phyloP scores from a whole-genome alignment of 2,329 filamentous ascomycete species.

The Decorospora gaudefroyi region DNA sequence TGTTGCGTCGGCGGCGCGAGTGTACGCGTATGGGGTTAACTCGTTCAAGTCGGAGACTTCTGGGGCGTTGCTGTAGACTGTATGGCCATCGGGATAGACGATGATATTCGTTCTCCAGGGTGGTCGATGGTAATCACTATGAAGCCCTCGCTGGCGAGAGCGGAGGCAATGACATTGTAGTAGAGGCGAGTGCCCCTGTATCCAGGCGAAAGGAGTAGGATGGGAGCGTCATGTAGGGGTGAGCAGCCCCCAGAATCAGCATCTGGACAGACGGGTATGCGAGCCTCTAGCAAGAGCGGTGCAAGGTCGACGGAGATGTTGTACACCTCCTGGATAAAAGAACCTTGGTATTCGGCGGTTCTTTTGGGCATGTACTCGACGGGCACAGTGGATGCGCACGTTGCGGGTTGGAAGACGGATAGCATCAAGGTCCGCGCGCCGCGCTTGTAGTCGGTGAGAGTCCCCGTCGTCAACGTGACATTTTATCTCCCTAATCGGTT shows the following conservation, averaged over 20 bases:
- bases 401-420: slow-evolving; percentile 27
- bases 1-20: slow-evolving; percentile 24
- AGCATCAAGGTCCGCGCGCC: slow-evolving; percentile 23
- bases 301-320: slow-evolving; percentile 23
- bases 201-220: slow-evolving; percentile 53
- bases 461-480: slow-evolving; percentile 25
- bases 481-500: slow-evolving; percentile 24
- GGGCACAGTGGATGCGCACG: slow-evolving; percentile 18
- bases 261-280: slow-evolving; percentile 23
- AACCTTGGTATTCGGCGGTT: slow-evolving; percentile 26
- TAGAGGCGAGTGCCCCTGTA: slow-evolving; percentile 49
- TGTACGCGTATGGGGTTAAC: slow-evolving; percentile 1
- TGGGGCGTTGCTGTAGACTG: slow-evolving; percentile 12
- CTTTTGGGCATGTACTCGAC: slow-evolving; percentile 27
- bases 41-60: slow-evolving; percentile 1
- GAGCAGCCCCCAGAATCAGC: slow-evolving; percentile 13
- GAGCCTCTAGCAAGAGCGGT: slow-evolving; percentile 26
- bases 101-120: slow-evolving; percentile 54
- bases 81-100: slow-evolving; percentile 52
- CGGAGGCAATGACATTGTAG: slow-evolving; percentile 51
- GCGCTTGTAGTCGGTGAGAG: slow-evolving; percentile 26
- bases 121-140: slow-evolving; percentile 57
- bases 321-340: slow-evolving; percentile 18
- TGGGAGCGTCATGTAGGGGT: slow-evolving; percentile 14
- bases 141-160: slow-evolving; percentile 55